phyloP scores from a whole-genome alignment of 441 rosid species.

The Viola pubescens region DNA sequence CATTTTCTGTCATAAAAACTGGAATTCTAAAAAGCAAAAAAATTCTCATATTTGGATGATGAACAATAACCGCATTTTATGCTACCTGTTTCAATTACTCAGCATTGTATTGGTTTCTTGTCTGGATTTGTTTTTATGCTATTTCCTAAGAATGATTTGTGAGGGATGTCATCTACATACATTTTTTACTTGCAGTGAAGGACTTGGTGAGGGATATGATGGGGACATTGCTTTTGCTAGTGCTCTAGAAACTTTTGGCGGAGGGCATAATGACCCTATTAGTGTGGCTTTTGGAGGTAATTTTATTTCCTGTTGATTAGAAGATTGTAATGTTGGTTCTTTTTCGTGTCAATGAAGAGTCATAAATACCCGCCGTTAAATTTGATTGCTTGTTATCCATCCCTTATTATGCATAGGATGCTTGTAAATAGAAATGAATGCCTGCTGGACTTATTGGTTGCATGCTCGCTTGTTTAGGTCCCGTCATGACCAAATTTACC shows the following conservation, averaged over 20 bases:
- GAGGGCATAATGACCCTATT: slow-evolving; percentile 97
- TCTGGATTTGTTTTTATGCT: no score
- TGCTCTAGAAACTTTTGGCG: slow-evolving; percentile 97
- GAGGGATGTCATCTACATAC: slow-evolving; percentile 11
- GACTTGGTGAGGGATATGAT: slow-evolving; percentile 98
- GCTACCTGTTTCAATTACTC: no score
- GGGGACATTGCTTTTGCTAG: slow-evolving; percentile 98
- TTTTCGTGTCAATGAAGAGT: slow-evolving; percentile 7
- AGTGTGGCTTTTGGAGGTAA: slow-evolving; percentile 98
- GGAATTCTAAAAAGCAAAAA: no score
- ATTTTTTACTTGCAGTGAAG: slow-evolving; percentile 64
- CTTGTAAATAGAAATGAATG: background rate
- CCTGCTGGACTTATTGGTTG: slow-evolving; percentile 8
- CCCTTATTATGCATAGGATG: background rate
- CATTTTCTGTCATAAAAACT: no score
- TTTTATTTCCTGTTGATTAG: slow-evolving; percentile 5
- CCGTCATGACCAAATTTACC: slow-evolving; percentile 99
- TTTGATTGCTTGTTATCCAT: background rate
- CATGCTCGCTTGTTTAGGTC: slow-evolving; percentile 49
- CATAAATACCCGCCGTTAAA: background rate
- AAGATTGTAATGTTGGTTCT: background rate
- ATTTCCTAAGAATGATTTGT: slow-evolving; percentile 7
- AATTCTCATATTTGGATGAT: no score
- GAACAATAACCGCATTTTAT: no score
- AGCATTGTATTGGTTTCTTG: no score